phyloP scores from a whole-genome alignment of 768 basidiomycete species.

The Boletus vermiculosoides region DNA sequence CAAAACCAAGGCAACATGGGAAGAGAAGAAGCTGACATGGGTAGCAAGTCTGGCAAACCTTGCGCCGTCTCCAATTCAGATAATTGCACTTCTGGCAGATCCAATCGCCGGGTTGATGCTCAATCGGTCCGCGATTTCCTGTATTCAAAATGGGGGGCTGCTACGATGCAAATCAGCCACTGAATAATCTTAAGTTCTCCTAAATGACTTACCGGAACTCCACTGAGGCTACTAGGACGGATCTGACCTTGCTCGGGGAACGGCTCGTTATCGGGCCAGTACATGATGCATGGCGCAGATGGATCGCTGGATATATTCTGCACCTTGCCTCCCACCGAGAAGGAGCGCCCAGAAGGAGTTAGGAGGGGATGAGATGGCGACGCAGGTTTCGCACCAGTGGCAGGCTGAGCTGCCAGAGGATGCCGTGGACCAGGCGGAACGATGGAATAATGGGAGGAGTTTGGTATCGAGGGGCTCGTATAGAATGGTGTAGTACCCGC shows the following conservation, averaged over 20 bases:
- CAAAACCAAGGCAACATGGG: slow-evolving; percentile 5
- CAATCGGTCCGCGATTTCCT: slow-evolving; percentile 84
- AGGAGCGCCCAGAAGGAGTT: slow-evolving; percentile 79
- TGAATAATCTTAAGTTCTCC: not conserved
- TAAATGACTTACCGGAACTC: slow-evolving; percentile 47
- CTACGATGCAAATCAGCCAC: slow-evolving; percentile 33
- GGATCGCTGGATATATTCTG: slow-evolving; percentile 78
- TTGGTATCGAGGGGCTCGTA: slow-evolving; percentile 25
- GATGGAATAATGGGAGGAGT: slow-evolving; percentile 31
- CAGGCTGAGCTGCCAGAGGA: slow-evolving; percentile 27
- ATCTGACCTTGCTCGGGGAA: slow-evolving; percentile 80
- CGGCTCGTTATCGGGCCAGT: slow-evolving; percentile 89
- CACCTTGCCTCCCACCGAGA: slow-evolving; percentile 74
- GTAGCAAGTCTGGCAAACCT: slow-evolving; percentile 87
- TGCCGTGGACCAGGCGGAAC: slow-evolving; percentile 24
- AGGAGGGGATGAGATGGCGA: slow-evolving; percentile 65
- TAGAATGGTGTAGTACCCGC: slow-evolving; percentile 17
- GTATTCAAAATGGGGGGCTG: slow-evolving; percentile 88
- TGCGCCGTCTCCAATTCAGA: slow-evolving; percentile 82
- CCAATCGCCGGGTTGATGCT: slow-evolving; percentile 84
- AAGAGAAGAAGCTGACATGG: slow-evolving; percentile 56
- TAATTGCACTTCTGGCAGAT: slow-evolving; percentile 84
- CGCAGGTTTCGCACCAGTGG: slow-evolving; percentile 32
- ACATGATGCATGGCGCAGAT: slow-evolving; percentile 74
- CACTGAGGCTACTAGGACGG: slow-evolving; percentile 54